Evolutionary conservation across 345 rosid species (phyloP), one percentile per base, ranked within the genome.

Genomic region (Arabis alpina): DNA sequence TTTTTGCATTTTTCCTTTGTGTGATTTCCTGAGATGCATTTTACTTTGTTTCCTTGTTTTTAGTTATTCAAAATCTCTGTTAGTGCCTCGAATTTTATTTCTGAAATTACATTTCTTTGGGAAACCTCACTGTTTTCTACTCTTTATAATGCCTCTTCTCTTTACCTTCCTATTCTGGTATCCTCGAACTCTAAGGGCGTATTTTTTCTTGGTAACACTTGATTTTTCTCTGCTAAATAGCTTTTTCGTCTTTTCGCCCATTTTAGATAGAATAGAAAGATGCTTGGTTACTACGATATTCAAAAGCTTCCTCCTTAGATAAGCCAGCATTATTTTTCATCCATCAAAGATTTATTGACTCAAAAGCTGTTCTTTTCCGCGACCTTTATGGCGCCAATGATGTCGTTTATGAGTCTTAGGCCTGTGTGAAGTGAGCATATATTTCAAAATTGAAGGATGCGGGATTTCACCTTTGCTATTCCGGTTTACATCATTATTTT

Each of bases 351-450:
- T 27, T 41, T 27, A 27, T 25, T 10, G n/a, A 51, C 37, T 23
- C n/a, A 40, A 61, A 48, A 62, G 23, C 8, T 45, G 54, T 61
- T 65, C 49, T 52, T 52, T 42, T 24, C 43, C 3, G 8, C 49
- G n/a, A 41, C 53, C 23, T 67, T 69, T 28, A 68, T 50, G 37
- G 24, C 40, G 58, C 25, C 39, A 70, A 70, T 51, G 15, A 42
- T 60, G 61, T 52, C 2, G 54, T 51, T 12, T 48, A 47, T 16
- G 12, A 48, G 19, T 63, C 43, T 42, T 66, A 25, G 10, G 16
- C 50, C 9, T 4, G 6, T 64, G 6, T 28, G 10, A 64, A 51
- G 32, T 66, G 71, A 28, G 71, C 14, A 27, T 54, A 54, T 54
- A 24, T 23, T 36, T 40, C 28, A 1, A 14, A 32, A 50, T 24